Base-by-base conservation (phyloP, 2,329 filamentous ascomycete species). In the Ophiosphaerella herpotricha region DNA sequence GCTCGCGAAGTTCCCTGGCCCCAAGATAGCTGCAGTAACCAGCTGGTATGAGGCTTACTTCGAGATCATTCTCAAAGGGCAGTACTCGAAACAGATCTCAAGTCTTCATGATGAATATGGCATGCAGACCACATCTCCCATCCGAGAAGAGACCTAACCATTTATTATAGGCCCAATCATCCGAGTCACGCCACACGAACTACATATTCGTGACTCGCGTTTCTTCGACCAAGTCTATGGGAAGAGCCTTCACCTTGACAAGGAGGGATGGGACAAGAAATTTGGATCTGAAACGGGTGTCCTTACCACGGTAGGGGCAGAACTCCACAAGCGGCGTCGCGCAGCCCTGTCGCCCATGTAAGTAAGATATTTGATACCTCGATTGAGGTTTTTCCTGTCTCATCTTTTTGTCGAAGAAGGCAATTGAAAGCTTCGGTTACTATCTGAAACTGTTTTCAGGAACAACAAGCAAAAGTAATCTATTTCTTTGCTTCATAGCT, bases 1-100 rank as follows among this genome's bases (percentile, higher is more conserved):
- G 1, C 67, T 80, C 2, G 63, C 72, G 37, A 72, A 71, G 37
- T 78, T 74, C 53, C 78, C 78, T 1, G 78, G 78, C 2, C 77
- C 78, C 1, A 61, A 44, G 26, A 43, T 65, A 12, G 70, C 68
- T 9, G 68, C 68, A 7, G 52, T 64, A 11, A 66, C 67, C 16
- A 63, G 54, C 18, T 70, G 61, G 63, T 72, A 72, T 43, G 68
- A 72, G 43, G 70, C 66, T 24, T 72, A 72, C 54, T 72, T 59
- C 39, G 70, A 72, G 42, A 66, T 72, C 23, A 47, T 66, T 12
- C 48, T 60, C 18, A 63, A 58, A 26, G 70, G 68, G 7, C 64
- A 70, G 50, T 72, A 70, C 46, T 68, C 63, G 36, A 54, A 39
- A 21, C 58, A 71, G 18, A 71, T 72, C 8, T 60, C 58, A 0